Evolutionary conservation across 495 filamentous ascomycete genomes (phyloP), one percentile per base, ranked within the genome.

Genomic region (Terfezia boudieri): DNA sequence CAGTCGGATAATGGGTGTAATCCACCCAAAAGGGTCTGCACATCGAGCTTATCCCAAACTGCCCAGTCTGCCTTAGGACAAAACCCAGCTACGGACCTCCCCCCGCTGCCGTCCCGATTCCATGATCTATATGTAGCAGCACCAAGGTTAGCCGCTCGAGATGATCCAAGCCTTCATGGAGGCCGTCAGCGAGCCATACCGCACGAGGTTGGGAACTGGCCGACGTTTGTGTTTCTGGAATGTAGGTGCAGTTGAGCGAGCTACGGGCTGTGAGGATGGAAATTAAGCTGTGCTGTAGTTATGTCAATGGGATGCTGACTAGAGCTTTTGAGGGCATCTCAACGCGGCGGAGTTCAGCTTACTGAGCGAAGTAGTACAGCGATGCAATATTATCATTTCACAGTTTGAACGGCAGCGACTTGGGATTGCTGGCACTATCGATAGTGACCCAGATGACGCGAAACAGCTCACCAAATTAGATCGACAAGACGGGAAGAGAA

Each of bases 181-280:
- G 90, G 90, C 35, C 77, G 87, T 46, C 83, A 80, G 62, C 74
- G 90, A 23, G 75, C 76, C 46, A 83, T 77, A 46, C 88, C 90
- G 2, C 90, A 98, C 67, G 70, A 89, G 11, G 76, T 82, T 52
- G 90, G 90, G 22, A 83, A 84, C 68, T 98, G 90, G 90, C 84
- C 90, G 2, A 86, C 79, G 16, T 87, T 94, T 67, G 60, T 95
- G 20, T 98, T 92, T 66, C 71, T 96, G 54, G 89, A 96, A 71
- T 98, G 89, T 89, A 73, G 65, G 79, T 14, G 41, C 36, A 53
- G 49, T 53, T 38, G 2, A 14, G 17, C 52, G n/a, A 32, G 16
- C 11, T 32, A 32, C 26, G 26, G 26, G 26, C 26, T 32, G 26
- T 7, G 1, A 32, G 4, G 26, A 7, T 32, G 26, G 26, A 7